Percentiles rank a stretch among this genome's conserved stretches.
These are phyloP conservation scores for Penicillium sp. DNA, from an alignment of 2,329 filamentous ascomycete species.

Conservation along the genomic window DNA sequence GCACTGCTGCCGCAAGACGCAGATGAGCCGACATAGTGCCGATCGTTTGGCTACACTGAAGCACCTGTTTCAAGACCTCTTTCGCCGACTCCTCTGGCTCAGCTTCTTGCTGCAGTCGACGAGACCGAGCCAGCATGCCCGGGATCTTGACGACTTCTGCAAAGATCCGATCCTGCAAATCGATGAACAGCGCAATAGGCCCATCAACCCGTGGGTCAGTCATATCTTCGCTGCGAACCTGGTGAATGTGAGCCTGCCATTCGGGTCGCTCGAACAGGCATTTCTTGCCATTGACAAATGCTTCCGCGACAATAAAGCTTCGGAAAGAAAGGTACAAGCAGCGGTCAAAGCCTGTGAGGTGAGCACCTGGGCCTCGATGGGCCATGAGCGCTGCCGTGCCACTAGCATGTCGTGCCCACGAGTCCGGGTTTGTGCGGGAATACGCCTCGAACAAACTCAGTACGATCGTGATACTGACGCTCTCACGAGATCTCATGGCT, in stretches of 20 bases:
- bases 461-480: conserved; percentile 35
- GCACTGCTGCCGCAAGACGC: conserved; percentile 16
- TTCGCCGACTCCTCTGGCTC: background rate
- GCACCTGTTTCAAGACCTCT: conserved; percentile 4
- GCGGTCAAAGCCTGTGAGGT: conserved; percentile 34
- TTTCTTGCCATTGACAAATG: conserved; percentile 30
- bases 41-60: conserved; percentile 3
- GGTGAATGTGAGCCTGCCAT: conserved; percentile 31
- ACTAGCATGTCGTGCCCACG: conserved; percentile 38
- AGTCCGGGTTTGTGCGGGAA: conserved; percentile 32
- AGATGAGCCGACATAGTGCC: conserved; percentile 12
- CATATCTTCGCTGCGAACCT: conserved; percentile 32
- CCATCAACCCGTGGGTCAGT: conserved; percentile 17
- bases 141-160: conserved; percentile 27
- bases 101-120: conserved; percentile 2
- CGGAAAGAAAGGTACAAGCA: conserved; percentile 38
- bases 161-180: conserved; percentile 27
- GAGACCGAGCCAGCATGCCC: conserved; percentile 18
- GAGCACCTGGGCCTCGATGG: conserved; percentile 32
- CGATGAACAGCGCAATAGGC: conserved; percentile 25
- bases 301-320: conserved; percentile 36
- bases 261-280: conserved; percentile 36
- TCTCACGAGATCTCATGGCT: conserved; percentile 31
- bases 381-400: conserved; percentile 35
- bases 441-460: conserved; percentile 40